These are phyloP conservation scores for Paraphaeosphaeria sporulosa DNA, from an alignment of 2,329 filamentous ascomycete genomes.

Conservation along the genomic window DNA sequence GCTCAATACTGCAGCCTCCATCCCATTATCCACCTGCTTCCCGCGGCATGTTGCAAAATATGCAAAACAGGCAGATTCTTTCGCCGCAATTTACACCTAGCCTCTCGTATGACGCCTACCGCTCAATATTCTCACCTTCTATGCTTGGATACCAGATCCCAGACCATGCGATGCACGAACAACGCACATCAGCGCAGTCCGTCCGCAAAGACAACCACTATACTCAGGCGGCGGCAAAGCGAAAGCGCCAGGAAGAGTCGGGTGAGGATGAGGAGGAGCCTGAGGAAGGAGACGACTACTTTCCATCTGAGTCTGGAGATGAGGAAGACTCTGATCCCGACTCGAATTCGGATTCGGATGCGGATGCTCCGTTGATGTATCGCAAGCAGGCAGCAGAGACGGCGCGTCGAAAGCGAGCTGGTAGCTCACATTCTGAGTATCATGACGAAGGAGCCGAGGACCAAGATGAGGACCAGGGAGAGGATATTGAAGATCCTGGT, in stretches of 20 bases:
- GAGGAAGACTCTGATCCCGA: not conserved
- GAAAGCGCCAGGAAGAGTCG: constrained; percentile 5
- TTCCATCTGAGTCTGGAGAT: not conserved
- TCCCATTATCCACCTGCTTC: not conserved
- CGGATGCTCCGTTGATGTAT: constrained; percentile 7
- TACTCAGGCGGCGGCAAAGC: not conserved
- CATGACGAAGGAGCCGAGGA: not conserved
- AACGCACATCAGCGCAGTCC: not conserved
- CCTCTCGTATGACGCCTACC: not conserved
- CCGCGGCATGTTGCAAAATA: not conserved
- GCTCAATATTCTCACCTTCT: not conserved
- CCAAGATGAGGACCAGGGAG: constrained; percentile 11
- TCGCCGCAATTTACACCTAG: not conserved
- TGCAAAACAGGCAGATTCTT: not conserved
- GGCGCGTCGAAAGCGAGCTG: not conserved
- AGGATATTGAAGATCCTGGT: constrained; percentile 11
- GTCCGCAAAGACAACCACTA: not conserved
- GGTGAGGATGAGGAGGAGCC: not conserved
- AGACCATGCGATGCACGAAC: not conserved
- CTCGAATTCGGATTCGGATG: constrained; percentile 6
- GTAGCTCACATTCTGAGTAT: not conserved
- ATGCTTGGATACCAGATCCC: not conserved
- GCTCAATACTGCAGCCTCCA: not conserved
- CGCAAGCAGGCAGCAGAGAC: not conserved
- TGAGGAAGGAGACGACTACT: not conserved